Evolutionary conservation across 768 basidiomycete genomes (phyloP).

Genomic region (Hericium alpestre): DNA sequence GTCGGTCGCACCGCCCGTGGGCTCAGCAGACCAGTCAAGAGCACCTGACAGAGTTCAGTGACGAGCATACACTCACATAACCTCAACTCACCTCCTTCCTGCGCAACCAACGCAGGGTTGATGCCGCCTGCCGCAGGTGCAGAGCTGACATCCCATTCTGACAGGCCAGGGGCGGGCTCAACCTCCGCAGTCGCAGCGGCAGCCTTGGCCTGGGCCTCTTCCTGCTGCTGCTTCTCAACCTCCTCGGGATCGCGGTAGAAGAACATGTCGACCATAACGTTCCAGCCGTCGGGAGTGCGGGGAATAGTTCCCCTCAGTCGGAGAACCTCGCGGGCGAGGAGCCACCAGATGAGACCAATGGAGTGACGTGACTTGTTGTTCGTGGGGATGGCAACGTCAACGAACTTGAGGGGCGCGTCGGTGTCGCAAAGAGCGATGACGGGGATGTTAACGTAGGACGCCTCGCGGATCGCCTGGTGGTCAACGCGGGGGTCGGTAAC

Average conservation of each 20-base stretch:
- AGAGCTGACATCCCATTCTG: conserved; percentile 70
- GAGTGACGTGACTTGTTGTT: conserved; percentile 99
- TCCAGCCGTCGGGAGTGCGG: conserved; percentile 88
- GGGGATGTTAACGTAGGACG: conserved; percentile 99
- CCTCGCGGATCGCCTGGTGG: conserved; percentile 99
- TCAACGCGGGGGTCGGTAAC: conserved; percentile 99
- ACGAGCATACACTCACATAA: neutral
- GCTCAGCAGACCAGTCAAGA: conserved; percentile 26
- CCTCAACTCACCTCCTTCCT: conserved; percentile 39
- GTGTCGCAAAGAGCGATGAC: conserved; percentile 99
- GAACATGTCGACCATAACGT: conserved; percentile 98
- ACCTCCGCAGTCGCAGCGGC: conserved; percentile 46
- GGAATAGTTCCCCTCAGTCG: conserved; percentile 90
- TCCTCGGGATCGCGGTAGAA: conserved; percentile 99
- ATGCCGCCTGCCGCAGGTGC: conserved; percentile 60
- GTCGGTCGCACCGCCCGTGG: conserved; percentile 15
- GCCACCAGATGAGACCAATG: conserved; percentile 95
- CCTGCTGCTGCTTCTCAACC: conserved; percentile 95
- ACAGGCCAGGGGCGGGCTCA: conserved; percentile 36
- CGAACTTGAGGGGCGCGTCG: conserved; percentile 93
- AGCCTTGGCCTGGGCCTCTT: conserved; percentile 79
- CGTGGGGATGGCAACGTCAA: conserved; percentile 96
- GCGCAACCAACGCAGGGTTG: conserved; percentile 65
- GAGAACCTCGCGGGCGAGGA: conserved; percentile 95
- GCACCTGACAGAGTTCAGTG: conserved; percentile 19